Evolutionary conservation across 306 rosid genomes (phyloP), one percentile per base, ranked within the genome.

Genomic region (Vigna angularis): DNA sequence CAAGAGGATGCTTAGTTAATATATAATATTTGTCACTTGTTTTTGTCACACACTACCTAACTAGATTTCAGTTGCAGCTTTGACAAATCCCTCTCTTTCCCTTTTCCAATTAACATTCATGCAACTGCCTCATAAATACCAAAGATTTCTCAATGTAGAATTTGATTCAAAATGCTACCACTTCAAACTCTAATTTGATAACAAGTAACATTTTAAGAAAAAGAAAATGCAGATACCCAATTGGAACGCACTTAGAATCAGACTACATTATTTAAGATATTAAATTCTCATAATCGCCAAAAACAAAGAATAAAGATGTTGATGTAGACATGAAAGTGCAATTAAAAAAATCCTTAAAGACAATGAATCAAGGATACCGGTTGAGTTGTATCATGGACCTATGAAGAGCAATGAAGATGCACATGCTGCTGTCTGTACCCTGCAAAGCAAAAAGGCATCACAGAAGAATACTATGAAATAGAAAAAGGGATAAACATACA

Each of bases 391-490:
- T 72, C 98, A 94, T 92, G 79, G 97, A 90, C 66, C 87, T 82
- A 68, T 94, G 98, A 70, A 94, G 88, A 44, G 97, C 97, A 85
- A 94, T 79, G 74, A 92, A 92, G 78, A 87, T 72, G 76, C 89
- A 75, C 68, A 82, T 88, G 87, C 98, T 87, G 53, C 93, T 93
- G 81, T 83, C 85, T 79, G 88, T 76, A 73, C 88, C 97, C 98
- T 94, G 90, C 83, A 82, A 66, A 74, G 65, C 42, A 62, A 74
- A 67, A 42, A 57, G 70, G 47, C 78, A 70, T 68, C 45, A 83
- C 61, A 71, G 17, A 28, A 58, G 61, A 74, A 40, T 44, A 52
- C 58, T 15, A 64, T 38, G 47, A 32, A 48, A 77, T 77, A 76
- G 70, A 81, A 34, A 52, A 66, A 44, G 7, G 17, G 28, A 78